These are phyloP conservation scores for Phoenix dactylifera DNA, from an alignment of 176 grass and related monocot species.

Conservation along the genomic window DNA sequence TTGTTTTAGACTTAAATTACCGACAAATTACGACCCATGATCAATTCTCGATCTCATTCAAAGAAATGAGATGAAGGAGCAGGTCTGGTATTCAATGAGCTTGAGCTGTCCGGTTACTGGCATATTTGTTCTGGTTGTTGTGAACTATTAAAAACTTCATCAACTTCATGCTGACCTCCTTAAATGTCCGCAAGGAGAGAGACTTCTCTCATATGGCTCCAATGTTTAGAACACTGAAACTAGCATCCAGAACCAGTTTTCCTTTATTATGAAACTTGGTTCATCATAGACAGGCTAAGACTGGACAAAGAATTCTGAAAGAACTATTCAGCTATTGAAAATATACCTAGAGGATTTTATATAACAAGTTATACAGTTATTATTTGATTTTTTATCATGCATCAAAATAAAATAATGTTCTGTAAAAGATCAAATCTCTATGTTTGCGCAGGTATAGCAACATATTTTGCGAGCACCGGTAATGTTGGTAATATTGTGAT, in stretches of 20 bases:
- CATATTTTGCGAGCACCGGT: too few species aligned
- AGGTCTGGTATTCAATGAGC: background rate
- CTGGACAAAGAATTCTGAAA: too few species aligned
- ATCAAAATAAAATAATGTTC: too few species aligned
- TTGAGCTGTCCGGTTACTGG: background rate
- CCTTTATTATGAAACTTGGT: background rate
- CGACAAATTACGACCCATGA: background rate
- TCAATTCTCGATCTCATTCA: background rate
- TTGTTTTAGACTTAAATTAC: background rate
- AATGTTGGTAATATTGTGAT: too few species aligned
- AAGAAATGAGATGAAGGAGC: background rate
- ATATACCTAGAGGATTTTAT: too few species aligned
- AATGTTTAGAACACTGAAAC: background rate
- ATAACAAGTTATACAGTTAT: too few species aligned
- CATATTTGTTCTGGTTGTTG: background rate
- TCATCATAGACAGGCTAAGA: background rate
- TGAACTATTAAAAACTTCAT: slow-evolving; percentile 17
- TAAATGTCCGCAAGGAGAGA: slow-evolving; percentile 2
- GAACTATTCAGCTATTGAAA: too few species aligned
- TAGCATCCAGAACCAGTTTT: background rate
- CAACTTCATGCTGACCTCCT: slow-evolving; percentile 4
- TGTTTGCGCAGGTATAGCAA: too few species aligned
- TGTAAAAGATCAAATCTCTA: too few species aligned
- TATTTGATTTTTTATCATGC: too few species aligned
- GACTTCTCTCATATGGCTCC: background rate